Conservation (phyloP, 2,329 filamentous ascomycete genomes). For the Teratosphaeriaceae sp. region DNA sequence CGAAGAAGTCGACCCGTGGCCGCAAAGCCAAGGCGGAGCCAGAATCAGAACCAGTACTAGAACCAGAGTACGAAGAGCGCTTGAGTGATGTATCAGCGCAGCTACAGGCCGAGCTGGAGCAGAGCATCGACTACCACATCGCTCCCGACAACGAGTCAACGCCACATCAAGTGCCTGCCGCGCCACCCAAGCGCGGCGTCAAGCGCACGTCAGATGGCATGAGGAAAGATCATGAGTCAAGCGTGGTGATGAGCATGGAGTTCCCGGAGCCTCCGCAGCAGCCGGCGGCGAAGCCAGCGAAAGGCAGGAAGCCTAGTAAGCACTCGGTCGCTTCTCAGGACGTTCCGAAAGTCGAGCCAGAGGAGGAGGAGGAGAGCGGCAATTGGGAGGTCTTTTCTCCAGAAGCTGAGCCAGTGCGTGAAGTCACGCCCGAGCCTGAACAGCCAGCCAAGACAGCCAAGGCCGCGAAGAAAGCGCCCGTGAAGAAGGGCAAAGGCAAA, state of each 20-base stretch:
- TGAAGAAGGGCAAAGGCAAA: slow-evolving; percentile 22
- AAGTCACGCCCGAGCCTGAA: slow-evolving; percentile 4
- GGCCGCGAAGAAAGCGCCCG: slow-evolving; percentile 17
- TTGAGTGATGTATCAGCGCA: slow-evolving; percentile 23
- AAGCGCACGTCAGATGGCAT: slow-evolving; percentile 35
- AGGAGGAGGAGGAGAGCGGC: neutral
- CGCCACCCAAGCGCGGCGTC: slow-evolving; percentile 23
- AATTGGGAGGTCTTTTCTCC: slow-evolving; percentile 1
- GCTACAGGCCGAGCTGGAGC: slow-evolving; percentile 27
- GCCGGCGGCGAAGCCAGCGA: slow-evolving; percentile 13
- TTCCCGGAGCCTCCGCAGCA: slow-evolving; percentile 24
- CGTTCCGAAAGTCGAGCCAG: neutral
- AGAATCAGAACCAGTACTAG: slow-evolving; percentile 14
- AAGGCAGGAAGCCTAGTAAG: slow-evolving; percentile 15
- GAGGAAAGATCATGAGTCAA: slow-evolving; percentile 24
- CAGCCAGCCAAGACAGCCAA: slow-evolving; percentile 13
- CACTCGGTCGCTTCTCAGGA: slow-evolving; percentile 2
- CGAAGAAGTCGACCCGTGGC: slow-evolving; percentile 24
- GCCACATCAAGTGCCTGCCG: slow-evolving; percentile 17
- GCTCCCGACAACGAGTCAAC: slow-evolving; percentile 21
- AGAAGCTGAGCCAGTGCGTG: neutral
- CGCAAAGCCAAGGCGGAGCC: slow-evolving; percentile 23
- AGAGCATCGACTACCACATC: slow-evolving; percentile 20
- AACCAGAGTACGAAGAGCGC: slow-evolving; percentile 11
- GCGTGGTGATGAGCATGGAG: slow-evolving; percentile 17